phyloP scores from a whole-genome alignment of 257 asterid species.

The Oldenlandia corymbosa region DNA sequence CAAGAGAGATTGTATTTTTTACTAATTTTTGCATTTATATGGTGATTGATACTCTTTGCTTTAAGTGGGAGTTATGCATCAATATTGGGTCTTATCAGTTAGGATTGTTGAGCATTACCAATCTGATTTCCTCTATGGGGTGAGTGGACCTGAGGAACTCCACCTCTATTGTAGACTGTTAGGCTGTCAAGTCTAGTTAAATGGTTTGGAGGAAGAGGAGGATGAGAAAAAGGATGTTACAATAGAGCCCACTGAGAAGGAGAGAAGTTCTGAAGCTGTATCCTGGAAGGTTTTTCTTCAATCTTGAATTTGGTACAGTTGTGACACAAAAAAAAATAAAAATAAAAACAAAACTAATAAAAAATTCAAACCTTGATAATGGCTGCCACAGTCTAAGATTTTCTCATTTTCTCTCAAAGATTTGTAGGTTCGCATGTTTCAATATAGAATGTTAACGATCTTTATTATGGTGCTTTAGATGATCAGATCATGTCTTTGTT shows the following conservation, averaged over 20 bases:
- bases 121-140: too few relatives aligned
- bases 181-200: background rate
- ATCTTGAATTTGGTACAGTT: background rate
- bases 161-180: background rate
- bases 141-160: too few relatives aligned
- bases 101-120: too few relatives aligned
- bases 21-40: too few relatives aligned
- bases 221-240: background rate
- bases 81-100: too few relatives aligned
- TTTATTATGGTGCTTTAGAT: background rate
- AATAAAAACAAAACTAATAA: too few relatives aligned
- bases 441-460: background rate
- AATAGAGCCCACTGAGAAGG: background rate
- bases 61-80: background rate
- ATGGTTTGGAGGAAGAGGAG: background rate
- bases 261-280: background rate
- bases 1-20: background rate
- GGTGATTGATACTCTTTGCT: background rate
- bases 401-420: background rate
- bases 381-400: background rate
- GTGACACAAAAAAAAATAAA: too few relatives aligned
- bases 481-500: background rate
- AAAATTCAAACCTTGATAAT: background rate
- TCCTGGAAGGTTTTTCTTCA: background rate
- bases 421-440: background rate